Evolutionary conservation across 768 basidiomycete species (phyloP).

Genomic region (Lactarius trivialis): DNA sequence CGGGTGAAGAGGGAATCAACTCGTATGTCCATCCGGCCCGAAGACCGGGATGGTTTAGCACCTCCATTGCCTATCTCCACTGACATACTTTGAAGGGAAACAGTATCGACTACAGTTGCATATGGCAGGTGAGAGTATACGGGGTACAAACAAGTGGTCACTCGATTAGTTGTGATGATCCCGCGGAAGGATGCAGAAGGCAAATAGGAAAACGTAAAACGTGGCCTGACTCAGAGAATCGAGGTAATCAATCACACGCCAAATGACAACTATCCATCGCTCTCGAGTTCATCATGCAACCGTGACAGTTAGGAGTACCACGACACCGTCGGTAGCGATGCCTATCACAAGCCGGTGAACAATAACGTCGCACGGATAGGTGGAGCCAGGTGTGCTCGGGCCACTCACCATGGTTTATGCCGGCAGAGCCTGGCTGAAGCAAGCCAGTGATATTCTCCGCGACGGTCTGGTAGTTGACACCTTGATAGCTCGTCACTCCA

Average conservation of each 20-base stretch:
- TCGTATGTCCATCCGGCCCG: background rate
- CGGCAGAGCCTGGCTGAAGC: constrained; percentile 43
- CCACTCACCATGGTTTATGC: constrained; percentile 46
- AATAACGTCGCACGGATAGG: background rate
- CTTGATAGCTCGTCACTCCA: background rate
- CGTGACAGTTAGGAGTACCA: constrained; percentile 20
- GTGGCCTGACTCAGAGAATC: background rate
- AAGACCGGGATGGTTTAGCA: background rate
- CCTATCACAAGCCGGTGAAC: background rate
- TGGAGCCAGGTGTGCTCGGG: background rate
- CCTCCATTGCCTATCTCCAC: background rate
- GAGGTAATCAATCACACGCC: background rate
- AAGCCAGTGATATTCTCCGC: constrained; percentile 47
- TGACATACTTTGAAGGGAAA: background rate
- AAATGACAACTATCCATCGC: background rate
- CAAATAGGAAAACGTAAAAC: background rate
- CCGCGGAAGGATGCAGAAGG: background rate
- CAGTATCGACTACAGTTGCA: background rate
- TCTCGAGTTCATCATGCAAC: background rate
- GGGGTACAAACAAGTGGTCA: background rate
- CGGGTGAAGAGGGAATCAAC: no score
- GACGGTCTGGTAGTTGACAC: constrained; percentile 38
- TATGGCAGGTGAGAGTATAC: background rate
- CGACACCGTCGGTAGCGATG: constrained; percentile 17
- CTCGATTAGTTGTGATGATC: background rate